phyloP scores from a whole-genome alignment of 2,329 filamentous ascomycete species.

The Ambrosiella xylebori region DNA sequence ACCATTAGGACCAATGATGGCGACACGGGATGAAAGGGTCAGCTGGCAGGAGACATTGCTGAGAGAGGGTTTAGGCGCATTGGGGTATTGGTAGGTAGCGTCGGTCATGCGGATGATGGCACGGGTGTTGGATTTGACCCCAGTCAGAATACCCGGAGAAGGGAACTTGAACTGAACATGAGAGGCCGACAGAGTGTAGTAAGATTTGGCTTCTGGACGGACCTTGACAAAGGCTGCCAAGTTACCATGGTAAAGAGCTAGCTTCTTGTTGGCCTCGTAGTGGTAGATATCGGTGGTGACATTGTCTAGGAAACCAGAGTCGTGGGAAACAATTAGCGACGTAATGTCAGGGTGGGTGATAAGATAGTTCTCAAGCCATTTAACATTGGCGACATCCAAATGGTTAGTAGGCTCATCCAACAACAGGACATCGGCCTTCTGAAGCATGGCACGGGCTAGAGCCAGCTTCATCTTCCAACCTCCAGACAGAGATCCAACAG shows the following conservation, averaged over 20 bases:
- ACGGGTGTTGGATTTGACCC: slow-evolving; percentile 87
- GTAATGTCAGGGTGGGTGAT: slow-evolving; percentile 94
- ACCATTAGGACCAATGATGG: slow-evolving; percentile 94
- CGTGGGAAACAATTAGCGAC: slow-evolving; percentile 93
- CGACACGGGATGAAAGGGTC: slow-evolving; percentile 76
- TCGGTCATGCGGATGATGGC: slow-evolving; percentile 91
- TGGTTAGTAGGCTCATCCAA: slow-evolving; percentile 99
- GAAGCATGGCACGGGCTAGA: slow-evolving; percentile 86
- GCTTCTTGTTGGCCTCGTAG: slow-evolving; percentile 90
- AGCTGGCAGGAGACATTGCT: slow-evolving; percentile 74
- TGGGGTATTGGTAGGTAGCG: slow-evolving; percentile 87
- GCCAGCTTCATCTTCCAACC: slow-evolving; percentile 99
- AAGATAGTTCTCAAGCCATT: slow-evolving; percentile 89
- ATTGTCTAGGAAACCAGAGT: slow-evolving; percentile 90
- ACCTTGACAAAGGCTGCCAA: slow-evolving; percentile 69
- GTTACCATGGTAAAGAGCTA: slow-evolving; percentile 72
- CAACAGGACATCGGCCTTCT: slow-evolving; percentile 87
- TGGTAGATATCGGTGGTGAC: slow-evolving; percentile 99
- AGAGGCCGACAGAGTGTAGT: slow-evolving; percentile 84
- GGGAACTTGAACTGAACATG: slow-evolving; percentile 97
- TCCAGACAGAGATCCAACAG: slow-evolving; percentile 86
- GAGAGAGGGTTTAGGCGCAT: slow-evolving; percentile 71
- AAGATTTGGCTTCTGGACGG: slow-evolving; percentile 89
- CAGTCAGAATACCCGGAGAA: slow-evolving; percentile 78
- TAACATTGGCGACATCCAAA: slow-evolving; percentile 87